Evolutionary conservation across 768 basidiomycete species (phyloP), one percentile per base, ranked within the genome.

Genomic region (Amyloporia xantha): DNA sequence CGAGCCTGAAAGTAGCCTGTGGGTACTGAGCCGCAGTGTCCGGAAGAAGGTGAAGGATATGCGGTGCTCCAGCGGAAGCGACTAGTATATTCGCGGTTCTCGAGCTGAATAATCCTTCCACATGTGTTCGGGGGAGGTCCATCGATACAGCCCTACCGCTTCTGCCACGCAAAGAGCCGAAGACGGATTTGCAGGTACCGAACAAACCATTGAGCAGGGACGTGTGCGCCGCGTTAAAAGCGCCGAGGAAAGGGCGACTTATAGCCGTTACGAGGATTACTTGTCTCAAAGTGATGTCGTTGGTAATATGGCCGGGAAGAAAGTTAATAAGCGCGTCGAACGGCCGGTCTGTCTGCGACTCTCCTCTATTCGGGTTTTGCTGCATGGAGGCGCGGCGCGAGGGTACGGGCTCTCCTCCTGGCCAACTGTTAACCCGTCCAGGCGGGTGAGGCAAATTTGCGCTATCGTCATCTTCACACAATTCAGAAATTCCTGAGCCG

Each of bases 241-340:
- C 36, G 6, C 56, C 51, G 25, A 73, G 61, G 52, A 68, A 71
- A 5, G 70, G 64, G 2, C 67, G 63, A 9, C 62, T 59, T 26
- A 73, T 62, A 11, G 71, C 68, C 21, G 70, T 71, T 12, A 71
- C 64, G 11, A 72, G 65, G 45, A 73, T 72, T 4, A 68, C 54
- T 30, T 66, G 64, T 54, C 68, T 70, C 15, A 73, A 60, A 19
- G 70, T 52, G 1, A 62, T 55, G 47, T 66, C 66, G 52, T 69
- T 66, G 2, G 63, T 51, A 23, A 65, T 44, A 13, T 52, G 24
- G 2, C 44, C 21, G 5, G 71, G 68, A 39, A 70, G 54, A 57
- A 66, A 70, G 47, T 72, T 67, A 48, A 72, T 41, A 12, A 73
- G 56, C 1, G 59, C 68, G 47, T 72, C 71, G 40, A 72, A 68